Evolutionary conservation across 441 rosid genomes (phyloP), one percentile per base, ranked within the genome.

Genomic region (Dalechampia spathulata): DNA sequence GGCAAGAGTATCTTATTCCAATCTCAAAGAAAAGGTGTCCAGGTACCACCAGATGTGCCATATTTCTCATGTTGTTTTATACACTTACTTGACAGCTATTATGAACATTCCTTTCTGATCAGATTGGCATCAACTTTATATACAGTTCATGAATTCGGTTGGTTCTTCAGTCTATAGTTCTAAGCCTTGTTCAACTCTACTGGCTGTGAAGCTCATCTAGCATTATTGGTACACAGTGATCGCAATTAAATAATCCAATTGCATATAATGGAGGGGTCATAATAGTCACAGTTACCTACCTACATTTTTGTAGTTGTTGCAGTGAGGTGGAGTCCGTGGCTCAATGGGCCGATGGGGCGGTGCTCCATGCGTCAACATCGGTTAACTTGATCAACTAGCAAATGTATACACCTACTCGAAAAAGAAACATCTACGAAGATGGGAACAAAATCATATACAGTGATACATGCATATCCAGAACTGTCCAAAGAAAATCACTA

Each of bases 311-410:
- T 38, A 52, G 65, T 64, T 41, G 66, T 64, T 68, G 56, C 67
- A 43, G 39, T 57, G 56, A 56, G 56, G 61, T 41, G 30, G 40
- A 67, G 67, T 54, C 72, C 80, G 82, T 68, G 87, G 96, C 92
- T 85, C 96, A 82, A 81, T 78, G 90, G 73, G 72, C 50, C 60
- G 49, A 60, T 65, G 68, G 75, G 78, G 46, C 77, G 77, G 76
- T 69, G 83, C 82, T 72, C 80, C 58, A 76, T 74, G 87, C 58
- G 58, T 61, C 61, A 54, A 64, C 50, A 65, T 49, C 64, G 66
- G 70, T 69, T 74, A 40, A 60, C 62, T 62, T 62, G 70, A 28
- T 64, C 40, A 44, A 30, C 30, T 57, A 46, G 64, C 61, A 60
- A 28, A 49, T 41, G 27, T 32, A 43, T 61, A n/a, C n/a, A 41